Conservation (phyloP, 106 monocot genomes). For the Acorus calamus region DNA sequence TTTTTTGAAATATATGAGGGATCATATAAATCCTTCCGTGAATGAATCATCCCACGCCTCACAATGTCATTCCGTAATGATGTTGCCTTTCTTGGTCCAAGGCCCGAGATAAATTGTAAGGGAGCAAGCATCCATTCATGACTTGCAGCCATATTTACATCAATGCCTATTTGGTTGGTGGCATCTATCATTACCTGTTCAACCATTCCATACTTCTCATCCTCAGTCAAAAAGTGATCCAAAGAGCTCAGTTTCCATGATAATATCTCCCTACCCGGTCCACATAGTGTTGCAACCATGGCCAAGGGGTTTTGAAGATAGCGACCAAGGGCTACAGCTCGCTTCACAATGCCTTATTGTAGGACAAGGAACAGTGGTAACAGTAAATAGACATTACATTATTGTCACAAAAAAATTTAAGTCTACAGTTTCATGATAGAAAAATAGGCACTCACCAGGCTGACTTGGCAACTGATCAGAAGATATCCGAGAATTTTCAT, state of each 20-base stretch:
- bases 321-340: conserved; percentile 88
- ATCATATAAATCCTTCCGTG: conserved; percentile 55
- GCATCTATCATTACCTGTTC: conserved; percentile 98
- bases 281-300: conserved; percentile 94
- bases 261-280: conserved; percentile 79
- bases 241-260: conserved; percentile 90
- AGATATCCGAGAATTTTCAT: conserved; percentile 78
- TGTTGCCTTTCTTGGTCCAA: conserved; percentile 87
- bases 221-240: conserved; percentile 68
- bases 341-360: conserved; percentile 74
- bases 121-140: conserved; percentile 97
- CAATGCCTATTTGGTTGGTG: conserved; percentile 85
- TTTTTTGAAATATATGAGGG: conserved; percentile 29
- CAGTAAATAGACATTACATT: too few species aligned
- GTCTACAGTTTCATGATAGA: too few species aligned
- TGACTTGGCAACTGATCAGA: conserved; percentile 87
- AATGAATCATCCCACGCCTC: conserved; percentile 59
- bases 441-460: conserved; percentile 36
- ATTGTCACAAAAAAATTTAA: too few species aligned
- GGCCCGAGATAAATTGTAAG: conserved; percentile 84
- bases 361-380: too few species aligned
- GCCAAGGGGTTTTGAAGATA: conserved; percentile 96
- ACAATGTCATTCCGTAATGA: conserved; percentile 74
- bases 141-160: conserved; percentile 84
- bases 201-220: conserved; percentile 89